Base-by-base conservation (phyloP, 1,284 basidiomycete genomes). In the Gyrodon tennesseensis region DNA sequence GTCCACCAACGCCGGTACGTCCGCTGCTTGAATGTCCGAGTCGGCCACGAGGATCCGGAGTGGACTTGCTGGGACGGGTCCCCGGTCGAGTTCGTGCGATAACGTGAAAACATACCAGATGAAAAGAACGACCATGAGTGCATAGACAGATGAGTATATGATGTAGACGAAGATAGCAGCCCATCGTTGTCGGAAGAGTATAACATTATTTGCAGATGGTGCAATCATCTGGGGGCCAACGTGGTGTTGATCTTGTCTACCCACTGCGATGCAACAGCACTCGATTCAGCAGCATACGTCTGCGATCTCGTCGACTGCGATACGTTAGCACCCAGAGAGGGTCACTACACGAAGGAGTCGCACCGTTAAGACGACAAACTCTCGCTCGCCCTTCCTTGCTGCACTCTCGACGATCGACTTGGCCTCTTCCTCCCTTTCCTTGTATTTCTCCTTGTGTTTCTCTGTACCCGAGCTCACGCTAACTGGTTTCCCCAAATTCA, bases 281-380 rank as follows among this genome's bases (percentile, higher is more conserved):
- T 78, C 64, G 73, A 80, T 78, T 66, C 79, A 68, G 83, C 79
- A 44, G 82, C 79, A 71, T 83, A 89, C 37, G 80, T 80, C 67
- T 83, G 82, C 25, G 83, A 82, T 72, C 83, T 87, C 21, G 80
- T 77, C 44, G 82, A 78, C 86, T 88, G 40, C 48, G 4, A 23
- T 2, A n/a, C 40, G 13, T 67, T 7, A 66, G 70, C 39, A 56
- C 40, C 18, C 44, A 9, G 16, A 39, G 23, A n/a, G 21, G 2
- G 15, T 5, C 19, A 12, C 12, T 9, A 9, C 31, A 21, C 39
- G 12, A 48, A 48, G 16, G 37, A 37, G 25, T 61, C 63, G 79
- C 80, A 89, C 87, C 58, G 86, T 86, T 71, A 87, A 74, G 46
- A 89, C 79, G n/a, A 84, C 82, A 72, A 89, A 87, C 71, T 86